phyloP scores from a whole-genome alignment of 352 stramenopile genomes.

The Stephanocyclus meneghinianus region DNA sequence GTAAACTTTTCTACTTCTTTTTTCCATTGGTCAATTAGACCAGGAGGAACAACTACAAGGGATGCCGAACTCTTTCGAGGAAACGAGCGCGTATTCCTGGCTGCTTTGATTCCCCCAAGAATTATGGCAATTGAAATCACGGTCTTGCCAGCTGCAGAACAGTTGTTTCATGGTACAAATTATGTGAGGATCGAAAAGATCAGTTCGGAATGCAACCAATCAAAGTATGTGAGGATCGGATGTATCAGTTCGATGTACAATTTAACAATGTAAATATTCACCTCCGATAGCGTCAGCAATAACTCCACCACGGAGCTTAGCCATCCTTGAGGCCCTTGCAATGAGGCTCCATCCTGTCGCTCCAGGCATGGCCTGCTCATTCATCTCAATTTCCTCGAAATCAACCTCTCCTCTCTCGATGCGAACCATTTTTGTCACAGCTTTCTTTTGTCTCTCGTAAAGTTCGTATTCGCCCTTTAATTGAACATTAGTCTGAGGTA shows the following conservation, averaged over 20 bases:
- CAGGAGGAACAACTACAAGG: conserved; percentile 66
- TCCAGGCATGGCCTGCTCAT: conserved; percentile 56
- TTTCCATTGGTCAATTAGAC: conserved; percentile 67
- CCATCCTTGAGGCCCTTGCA: conserved; percentile 43
- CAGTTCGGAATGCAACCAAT: conserved; percentile 36
- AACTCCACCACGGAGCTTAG: conserved; percentile 50
- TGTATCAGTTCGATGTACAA: neutral
- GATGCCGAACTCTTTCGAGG: conserved; percentile 48
- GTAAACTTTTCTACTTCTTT: conserved; percentile 55
- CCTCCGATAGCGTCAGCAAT: conserved; percentile 42
- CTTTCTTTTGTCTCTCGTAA: conserved; percentile 66
- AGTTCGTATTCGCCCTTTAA: conserved; percentile 44
- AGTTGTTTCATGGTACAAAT: conserved; percentile 26
- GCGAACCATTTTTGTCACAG: conserved; percentile 60
- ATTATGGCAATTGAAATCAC: conserved; percentile 74
- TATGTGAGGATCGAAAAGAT: neutral
- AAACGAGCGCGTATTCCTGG: conserved; percentile 19
- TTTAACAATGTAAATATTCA: neutral
- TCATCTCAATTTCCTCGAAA: conserved; percentile 67
- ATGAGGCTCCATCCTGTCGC: conserved; percentile 50
- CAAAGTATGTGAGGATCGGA: neutral
- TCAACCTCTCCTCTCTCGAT: conserved; percentile 55
- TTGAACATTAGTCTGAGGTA: conserved; percentile 32
- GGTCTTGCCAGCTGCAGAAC: conserved; percentile 47
- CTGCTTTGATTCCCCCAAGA: conserved; percentile 47